phyloP scores from a whole-genome alignment of 768 basidiomycete species.

The Megacollybia marginata region DNA sequence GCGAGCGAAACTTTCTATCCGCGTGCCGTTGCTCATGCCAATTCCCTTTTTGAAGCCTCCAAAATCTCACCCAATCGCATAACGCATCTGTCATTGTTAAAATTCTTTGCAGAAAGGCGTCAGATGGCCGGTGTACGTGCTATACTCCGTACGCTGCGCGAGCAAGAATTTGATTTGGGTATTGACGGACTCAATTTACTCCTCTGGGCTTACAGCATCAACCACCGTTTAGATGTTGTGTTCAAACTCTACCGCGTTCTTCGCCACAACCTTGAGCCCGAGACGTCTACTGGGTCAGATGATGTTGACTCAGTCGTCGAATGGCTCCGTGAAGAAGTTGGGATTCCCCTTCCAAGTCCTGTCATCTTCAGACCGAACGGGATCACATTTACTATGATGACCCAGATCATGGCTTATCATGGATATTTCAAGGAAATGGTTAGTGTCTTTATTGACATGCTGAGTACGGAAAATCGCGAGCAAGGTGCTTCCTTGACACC shows the following conservation, averaged over 20 bases:
- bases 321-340: conserved; percentile 34
- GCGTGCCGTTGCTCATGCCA: conserved; percentile 41
- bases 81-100: conserved; percentile 54
- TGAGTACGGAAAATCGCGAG: conserved; percentile 36
- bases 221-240: conserved; percentile 47
- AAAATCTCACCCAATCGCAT: conserved; percentile 51
- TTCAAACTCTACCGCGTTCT: conserved; percentile 57
- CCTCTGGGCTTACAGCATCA: conserved; percentile 60
- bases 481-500: conserved; percentile 20
- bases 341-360: conserved; percentile 32
- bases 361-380: conserved; percentile 45
- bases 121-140: conserved; percentile 49
- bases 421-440: conserved; percentile 57
- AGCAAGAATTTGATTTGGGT: conserved; percentile 43
- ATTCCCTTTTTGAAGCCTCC: conserved; percentile 44
- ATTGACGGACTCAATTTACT: conserved; percentile 64
- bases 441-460: conserved; percentile 60
- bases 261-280: conserved; percentile 41
- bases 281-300: conserved; percentile 23
- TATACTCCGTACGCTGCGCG: conserved; percentile 44
- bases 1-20: conserved; percentile 46
- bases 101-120: conserved; percentile 40
- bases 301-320: conserved; percentile 24
- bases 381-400: conserved; percentile 59
- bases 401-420: conserved; percentile 65